Percentiles rank a stretch among this genome's conserved stretches.
phyloP scores from a whole-genome alignment of 345 rosid species.

The Luvunga scandens region DNA sequence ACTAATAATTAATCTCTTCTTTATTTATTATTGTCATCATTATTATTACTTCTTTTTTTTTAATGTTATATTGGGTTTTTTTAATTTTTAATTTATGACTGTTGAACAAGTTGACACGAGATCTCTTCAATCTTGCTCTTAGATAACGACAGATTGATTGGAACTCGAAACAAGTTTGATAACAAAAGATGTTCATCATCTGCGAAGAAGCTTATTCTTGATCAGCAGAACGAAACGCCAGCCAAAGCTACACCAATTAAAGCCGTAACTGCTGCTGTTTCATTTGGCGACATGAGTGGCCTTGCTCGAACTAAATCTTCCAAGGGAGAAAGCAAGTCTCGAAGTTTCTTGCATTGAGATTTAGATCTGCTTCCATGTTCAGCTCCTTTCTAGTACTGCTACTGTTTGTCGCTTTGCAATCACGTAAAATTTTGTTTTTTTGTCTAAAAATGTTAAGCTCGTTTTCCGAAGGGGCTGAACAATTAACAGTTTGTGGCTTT shows the following conservation, averaged over 20 bases:
- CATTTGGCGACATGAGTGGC: background rate
- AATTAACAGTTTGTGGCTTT: background rate
- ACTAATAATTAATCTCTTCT: too few species aligned
- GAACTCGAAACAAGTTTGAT: slow-evolving; percentile 11
- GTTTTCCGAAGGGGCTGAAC: too few species aligned
- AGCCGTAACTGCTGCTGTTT: background rate
- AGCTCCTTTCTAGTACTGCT: background rate
- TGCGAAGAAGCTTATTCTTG: slow-evolving; percentile 4
- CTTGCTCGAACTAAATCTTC: background rate
- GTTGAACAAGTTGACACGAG: background rate
- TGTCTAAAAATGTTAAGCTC: too few species aligned
- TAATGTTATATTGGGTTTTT: too few species aligned
- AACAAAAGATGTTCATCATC: slow-evolving; percentile 1
- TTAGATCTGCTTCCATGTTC: background rate
- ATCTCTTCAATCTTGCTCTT: background rate
- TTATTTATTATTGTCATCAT: too few species aligned
- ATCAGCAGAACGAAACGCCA: background rate
- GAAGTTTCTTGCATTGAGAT: background rate
- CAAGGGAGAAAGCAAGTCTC: background rate
- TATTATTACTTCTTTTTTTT: too few species aligned
- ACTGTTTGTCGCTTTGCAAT: too few species aligned
- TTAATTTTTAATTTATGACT: too few species aligned
- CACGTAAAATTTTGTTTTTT: too few species aligned
- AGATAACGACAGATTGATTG: slow-evolving; percentile 36
- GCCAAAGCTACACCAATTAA: background rate